Evolutionary conservation across 306 rosid genomes (phyloP).

Genomic region (Lathyrus oleraceus): DNA sequence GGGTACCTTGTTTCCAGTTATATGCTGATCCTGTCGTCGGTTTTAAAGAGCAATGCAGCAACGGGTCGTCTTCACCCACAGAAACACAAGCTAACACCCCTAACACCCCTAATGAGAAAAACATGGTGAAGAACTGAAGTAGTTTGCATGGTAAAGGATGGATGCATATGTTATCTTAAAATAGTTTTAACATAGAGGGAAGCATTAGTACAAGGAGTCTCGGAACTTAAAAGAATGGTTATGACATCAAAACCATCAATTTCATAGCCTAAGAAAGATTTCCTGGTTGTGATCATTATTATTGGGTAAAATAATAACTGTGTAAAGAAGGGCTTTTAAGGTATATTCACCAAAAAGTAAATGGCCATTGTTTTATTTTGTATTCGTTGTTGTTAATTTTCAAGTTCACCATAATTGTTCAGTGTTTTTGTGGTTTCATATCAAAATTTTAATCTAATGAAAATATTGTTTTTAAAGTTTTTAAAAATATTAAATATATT

Average conservation of each 20-base stretch:
- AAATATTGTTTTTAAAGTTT: too few relatives aligned
- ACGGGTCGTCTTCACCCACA: conserved; percentile 41
- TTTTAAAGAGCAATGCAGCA: conserved; percentile 42
- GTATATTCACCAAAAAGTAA: conserved; percentile 1
- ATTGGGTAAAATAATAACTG: not conserved
- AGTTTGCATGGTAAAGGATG: conserved; percentile 17
- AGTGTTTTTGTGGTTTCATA: too few relatives aligned
- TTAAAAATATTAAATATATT: too few relatives aligned
- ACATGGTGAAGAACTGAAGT: conserved; percentile 31
- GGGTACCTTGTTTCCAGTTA: conserved; percentile 46
- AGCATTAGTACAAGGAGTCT: not conserved
- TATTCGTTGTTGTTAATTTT: not conserved
- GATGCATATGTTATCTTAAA: conserved; percentile 19
- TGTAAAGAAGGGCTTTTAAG: conserved; percentile 19
- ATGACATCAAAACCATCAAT: conserved; percentile 22
- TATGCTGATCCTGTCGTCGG: conserved; percentile 43
- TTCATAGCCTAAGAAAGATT: conserved; percentile 10
- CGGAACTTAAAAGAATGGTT: conserved; percentile 13
- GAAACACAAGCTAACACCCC: conserved; percentile 34
- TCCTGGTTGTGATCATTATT: not conserved
- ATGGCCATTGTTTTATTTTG: not conserved
- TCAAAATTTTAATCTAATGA: too few relatives aligned
- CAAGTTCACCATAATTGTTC: not conserved
- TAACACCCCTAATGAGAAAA: conserved; percentile 44
- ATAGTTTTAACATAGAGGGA: not conserved